Conservation (phyloP, 2,329 filamentous ascomycete genomes). For the Amphichorda felina region DNA sequence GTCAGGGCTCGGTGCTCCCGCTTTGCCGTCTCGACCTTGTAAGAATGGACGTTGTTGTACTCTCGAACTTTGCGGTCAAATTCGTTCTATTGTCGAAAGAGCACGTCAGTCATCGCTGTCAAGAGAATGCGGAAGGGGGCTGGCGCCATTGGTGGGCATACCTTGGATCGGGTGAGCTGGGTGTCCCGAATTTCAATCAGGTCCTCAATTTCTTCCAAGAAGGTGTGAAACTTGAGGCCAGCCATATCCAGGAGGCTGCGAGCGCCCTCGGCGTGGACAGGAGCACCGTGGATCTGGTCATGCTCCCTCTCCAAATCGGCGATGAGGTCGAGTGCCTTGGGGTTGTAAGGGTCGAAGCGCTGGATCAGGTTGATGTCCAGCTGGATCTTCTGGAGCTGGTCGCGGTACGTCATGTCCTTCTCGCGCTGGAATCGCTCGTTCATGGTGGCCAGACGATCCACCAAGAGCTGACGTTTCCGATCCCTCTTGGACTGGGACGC, state of each 20-base stretch:
- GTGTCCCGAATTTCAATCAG: constrained; percentile 80
- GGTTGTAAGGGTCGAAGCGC: constrained; percentile 69
- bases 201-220: constrained; percentile 78
- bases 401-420: constrained; percentile 72
- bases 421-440: constrained; percentile 69
- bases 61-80: constrained; percentile 51
- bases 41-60: constrained; percentile 45
- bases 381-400: constrained; percentile 85
- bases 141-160: constrained; percentile 33
- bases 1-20: constrained; percentile 49
- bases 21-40: constrained; percentile 50
- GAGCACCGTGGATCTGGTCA: constrained; percentile 29
- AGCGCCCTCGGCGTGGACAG: constrained; percentile 26
- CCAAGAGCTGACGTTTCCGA: constrained; percentile 73
- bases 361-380: constrained; percentile 79
- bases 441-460: constrained; percentile 67
- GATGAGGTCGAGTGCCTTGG: constrained; percentile 62
- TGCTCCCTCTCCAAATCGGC: constrained; percentile 47
- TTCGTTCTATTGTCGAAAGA: constrained; percentile 34
- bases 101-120: not conserved
- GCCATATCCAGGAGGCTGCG: constrained; percentile 59
- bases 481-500: constrained; percentile 68
- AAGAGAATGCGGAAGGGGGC: not conserved
- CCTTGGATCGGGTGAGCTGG: constrained; percentile 69
- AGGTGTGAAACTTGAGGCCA: constrained; percentile 75